A percentile compares a stretch with the other conserved stretches of the same genome.
Evolutionary conservation across 331 rosid genomes (phyloP).

Genomic region (Ulmus americana): DNA sequence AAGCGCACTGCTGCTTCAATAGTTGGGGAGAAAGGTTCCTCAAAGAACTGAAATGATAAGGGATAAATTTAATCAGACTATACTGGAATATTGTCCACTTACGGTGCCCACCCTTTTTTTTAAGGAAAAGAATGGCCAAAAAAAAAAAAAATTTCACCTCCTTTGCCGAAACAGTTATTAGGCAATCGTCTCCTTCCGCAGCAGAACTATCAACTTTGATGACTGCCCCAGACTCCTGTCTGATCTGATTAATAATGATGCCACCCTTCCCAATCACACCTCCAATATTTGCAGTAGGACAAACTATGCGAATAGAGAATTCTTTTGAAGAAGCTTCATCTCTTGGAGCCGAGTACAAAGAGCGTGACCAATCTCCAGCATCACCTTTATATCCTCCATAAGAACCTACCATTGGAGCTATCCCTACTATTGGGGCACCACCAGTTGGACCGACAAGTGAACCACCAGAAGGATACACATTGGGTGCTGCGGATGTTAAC

Average conservation of each 20-base stretch:
- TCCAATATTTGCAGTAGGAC: slow-evolving; percentile 85
- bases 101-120: not conserved
- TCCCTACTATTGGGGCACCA: slow-evolving; percentile 78
- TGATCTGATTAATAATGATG: slow-evolving; percentile 75
- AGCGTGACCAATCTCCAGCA: slow-evolving; percentile 80
- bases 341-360: slow-evolving; percentile 86
- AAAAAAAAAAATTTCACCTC: slow-evolving; percentile 46
- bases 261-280: slow-evolving; percentile 99
- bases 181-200: slow-evolving; percentile 77
- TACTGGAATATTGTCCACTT: slow-evolving; percentile 1
- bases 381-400: slow-evolving; percentile 92
- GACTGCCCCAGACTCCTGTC: slow-evolving; percentile 93
- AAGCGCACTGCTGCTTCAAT: slow-evolving; percentile 90
- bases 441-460: slow-evolving; percentile 63
- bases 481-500: slow-evolving; percentile 61
- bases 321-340: slow-evolving; percentile 80
- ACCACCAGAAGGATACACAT: slow-evolving; percentile 51
- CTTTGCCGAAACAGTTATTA: slow-evolving; percentile 77
- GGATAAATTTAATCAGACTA: slow-evolving; percentile 19
- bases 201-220: slow-evolving; percentile 93
- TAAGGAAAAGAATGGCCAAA: no score
- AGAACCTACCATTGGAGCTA: slow-evolving; percentile 69
- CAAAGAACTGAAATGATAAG: slow-evolving; percentile 59
- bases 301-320: slow-evolving; percentile 71
- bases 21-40: slow-evolving; percentile 69